phyloP scores from a whole-genome alignment of 495 filamentous ascomycete species.

The Neurospora terricola region DNA sequence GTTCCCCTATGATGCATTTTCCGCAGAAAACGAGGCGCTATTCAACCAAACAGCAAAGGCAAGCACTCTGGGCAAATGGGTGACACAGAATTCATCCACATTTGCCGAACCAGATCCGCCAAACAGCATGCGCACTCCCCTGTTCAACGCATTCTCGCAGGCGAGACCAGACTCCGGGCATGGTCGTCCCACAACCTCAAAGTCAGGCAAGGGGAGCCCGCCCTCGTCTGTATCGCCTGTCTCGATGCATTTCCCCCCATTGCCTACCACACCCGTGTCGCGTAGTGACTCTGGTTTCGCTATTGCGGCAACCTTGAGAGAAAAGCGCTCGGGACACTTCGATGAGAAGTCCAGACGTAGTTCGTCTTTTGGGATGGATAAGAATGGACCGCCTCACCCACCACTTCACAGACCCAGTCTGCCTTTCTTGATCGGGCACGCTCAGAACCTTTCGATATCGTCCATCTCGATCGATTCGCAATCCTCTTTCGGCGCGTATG shows the following conservation, averaged over 20 bases:
- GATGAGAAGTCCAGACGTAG: constrained; percentile 75
- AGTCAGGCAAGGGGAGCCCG: constrained; percentile 65
- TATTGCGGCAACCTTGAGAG: constrained; percentile 70
- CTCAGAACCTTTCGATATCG: constrained; percentile 73
- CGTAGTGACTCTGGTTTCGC: constrained; percentile 84
- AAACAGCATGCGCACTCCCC: constrained; percentile 30
- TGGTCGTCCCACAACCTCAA: constrained; percentile 75
- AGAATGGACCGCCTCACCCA: constrained; percentile 49
- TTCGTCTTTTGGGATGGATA: constrained; percentile 79
- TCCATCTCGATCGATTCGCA: constrained; percentile 67
- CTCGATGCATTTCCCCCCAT: constrained; percentile 65
- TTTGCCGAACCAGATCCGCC: constrained; percentile 62
- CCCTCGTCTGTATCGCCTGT: constrained; percentile 80
- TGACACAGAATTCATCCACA: constrained; percentile 74
- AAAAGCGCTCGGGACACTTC: constrained; percentile 93
- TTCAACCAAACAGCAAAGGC: constrained; percentile 61
- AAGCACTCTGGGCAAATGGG: constrained; percentile 71
- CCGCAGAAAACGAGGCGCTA: constrained; percentile 72
- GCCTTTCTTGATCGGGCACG: constrained; percentile 70
- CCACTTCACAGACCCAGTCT: constrained; percentile 70
- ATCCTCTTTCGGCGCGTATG: constrained; percentile 69
- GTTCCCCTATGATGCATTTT: constrained; percentile 80
- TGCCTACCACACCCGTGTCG: constrained; percentile 66
- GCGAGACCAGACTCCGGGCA: constrained; percentile 54
- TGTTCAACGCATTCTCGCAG: constrained; percentile 89